Evolutionary conservation across 2,329 filamentous ascomycete genomes (phyloP).

Genomic region (Colletotrichum paranaense): DNA sequence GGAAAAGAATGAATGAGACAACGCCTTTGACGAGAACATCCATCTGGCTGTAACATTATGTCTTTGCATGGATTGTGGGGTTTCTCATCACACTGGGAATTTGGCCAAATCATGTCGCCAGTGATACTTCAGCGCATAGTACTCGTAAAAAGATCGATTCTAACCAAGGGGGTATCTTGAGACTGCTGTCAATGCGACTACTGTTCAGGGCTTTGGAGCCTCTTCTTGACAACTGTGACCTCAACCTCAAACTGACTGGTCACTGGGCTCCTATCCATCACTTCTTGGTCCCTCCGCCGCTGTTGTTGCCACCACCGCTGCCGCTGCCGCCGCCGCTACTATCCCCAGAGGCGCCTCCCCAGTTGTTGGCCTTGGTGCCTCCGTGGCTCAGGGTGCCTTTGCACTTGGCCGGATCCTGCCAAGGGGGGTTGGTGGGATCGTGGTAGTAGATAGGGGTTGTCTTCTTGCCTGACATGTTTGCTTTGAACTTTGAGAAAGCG

Average conservation of each 20-base stretch:
- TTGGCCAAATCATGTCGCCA: too few species aligned
- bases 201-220: too few species aligned
- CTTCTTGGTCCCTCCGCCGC: background rate
- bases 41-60: background rate
- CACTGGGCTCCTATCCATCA: too few species aligned
- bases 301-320: background rate
- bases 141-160: too few species aligned
- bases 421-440: background rate
- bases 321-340: background rate
- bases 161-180: too few species aligned
- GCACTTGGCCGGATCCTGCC: background rate
- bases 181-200: too few species aligned
- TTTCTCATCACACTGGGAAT: too few species aligned
- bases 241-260: too few species aligned
- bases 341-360: too few species aligned
- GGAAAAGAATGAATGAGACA: background rate
- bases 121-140: too few species aligned
- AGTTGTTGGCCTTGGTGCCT: background rate
- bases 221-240: too few species aligned
- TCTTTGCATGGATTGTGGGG: background rate
- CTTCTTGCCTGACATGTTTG: background rate
- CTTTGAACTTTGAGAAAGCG: background rate
- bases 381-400: background rate
- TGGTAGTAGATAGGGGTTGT: conserved; percentile 3
- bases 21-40: background rate